Base-by-base conservation (phyloP, 2,329 filamentous ascomycete species). In the Chaetomium olivaceum region DNA sequence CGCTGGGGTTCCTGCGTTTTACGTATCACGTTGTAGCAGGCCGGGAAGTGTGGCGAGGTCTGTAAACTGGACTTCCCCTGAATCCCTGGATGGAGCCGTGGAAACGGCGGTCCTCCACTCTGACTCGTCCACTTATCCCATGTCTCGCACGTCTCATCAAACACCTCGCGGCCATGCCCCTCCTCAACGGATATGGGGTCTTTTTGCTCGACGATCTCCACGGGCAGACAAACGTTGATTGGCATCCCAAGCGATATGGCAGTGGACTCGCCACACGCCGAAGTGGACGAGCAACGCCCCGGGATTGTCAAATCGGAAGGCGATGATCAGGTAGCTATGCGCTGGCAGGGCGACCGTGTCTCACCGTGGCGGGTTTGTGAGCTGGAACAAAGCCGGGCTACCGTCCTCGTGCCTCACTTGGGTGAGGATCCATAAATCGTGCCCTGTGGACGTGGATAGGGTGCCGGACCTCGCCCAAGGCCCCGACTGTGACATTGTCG, bases 191-290 rank as follows among this genome's bases (percentile, higher is more conserved):
- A 19, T 5, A 50, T 14, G 39, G 5, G 1, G 16, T 21, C 3
- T 39, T 46, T 33, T 25, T 19, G 48, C 29, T 61, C 58, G 8
- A 61, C n/a, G 3, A 52, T 19, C 48, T 61, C 48, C 48, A 61
- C n/a, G n/a, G n/a, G 4, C 16, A n/a, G 21, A 39, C 36, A 48
- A 21, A 14, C 36, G 23, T 9, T 21, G 23, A n/a, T 6, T n/a
- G 23, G 56, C 33, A 14, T 58, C 23, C 16, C 12, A 48, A 12
- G 33, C 23, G 21, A 48, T 29, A 7, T 31, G 36, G 36, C 56
- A 58, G 25, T 58, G 56, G 11, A 48, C 14, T 2, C 48, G 21
- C 56, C 56, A 48, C 36, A 25, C 39, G 21, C 36, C 25, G 14
- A 33, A 33, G 7, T 58, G 43, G n/a, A n/a, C n/a, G n/a, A n/a